Percentiles rank a stretch among this genome's conserved stretches.
Conservation (phyloP, 2,329 filamentous ascomycete genomes). For the Pyrenophora graminea region DNA sequence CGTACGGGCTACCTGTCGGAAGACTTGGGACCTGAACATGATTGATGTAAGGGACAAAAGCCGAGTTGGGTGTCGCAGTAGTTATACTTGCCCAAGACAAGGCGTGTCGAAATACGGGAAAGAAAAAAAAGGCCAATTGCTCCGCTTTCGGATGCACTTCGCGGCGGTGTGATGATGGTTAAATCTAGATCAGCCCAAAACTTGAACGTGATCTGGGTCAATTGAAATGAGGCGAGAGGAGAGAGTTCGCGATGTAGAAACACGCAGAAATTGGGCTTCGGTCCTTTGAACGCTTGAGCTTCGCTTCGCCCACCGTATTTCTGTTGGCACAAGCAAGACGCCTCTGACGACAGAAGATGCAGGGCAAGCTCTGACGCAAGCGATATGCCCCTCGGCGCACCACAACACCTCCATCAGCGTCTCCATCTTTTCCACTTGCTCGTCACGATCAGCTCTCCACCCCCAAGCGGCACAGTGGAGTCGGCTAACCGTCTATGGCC, state of each 20-base stretch:
- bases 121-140: not conserved
- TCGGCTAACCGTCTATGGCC: not conserved
- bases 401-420: conserved; percentile 9
- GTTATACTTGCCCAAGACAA: not conserved
- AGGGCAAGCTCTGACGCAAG: conserved; percentile 27
- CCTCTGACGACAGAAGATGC: conserved; percentile 33
- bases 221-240: conserved; percentile 7
- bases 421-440: conserved; percentile 29
- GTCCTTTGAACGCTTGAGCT: conserved; percentile 18
- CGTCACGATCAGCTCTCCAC: conserved; percentile 24
- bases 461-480: conserved; percentile 21
- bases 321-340: conserved; percentile 13
- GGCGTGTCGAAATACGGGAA: conserved; percentile 9
- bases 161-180: not conserved
- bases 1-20: conserved; percentile 38
- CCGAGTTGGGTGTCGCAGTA: not conserved
- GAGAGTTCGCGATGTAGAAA: conserved; percentile 14
- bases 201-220: not conserved
- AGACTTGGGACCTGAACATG: conserved; percentile 43
- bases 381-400: conserved; percentile 13
- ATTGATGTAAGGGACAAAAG: conserved; percentile 10
- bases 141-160: not conserved
- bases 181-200: conserved; percentile 16
- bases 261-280: conserved; percentile 10
- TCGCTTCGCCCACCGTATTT: conserved; percentile 20